Evolutionary conservation across 805 yeast genomes (phyloP).

Genomic region (Blastobotrys muscicola): DNA sequence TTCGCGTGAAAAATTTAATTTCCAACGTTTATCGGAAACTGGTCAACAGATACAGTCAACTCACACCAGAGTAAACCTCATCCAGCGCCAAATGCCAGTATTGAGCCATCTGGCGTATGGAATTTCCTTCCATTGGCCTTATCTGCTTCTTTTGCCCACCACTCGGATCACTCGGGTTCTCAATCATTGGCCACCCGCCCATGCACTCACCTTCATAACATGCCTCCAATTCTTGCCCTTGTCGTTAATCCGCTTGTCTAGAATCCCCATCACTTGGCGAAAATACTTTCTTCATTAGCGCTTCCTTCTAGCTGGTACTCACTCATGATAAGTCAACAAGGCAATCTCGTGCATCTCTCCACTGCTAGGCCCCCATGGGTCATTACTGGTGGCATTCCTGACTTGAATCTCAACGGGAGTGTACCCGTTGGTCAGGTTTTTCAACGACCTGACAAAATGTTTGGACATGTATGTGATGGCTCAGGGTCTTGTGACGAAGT

Average conservation of each 20-base stretch:
- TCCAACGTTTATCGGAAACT: no score
- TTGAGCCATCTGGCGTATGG: no score
- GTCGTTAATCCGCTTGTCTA: slow-evolving; percentile 84
- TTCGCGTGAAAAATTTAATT: no score
- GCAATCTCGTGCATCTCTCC: slow-evolving; percentile 75
- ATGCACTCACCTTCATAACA: slow-evolving; percentile 44
- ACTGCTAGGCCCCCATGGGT: slow-evolving; percentile 69
- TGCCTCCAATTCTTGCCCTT: slow-evolving; percentile 97
- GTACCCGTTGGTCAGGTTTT: slow-evolving; percentile 85
- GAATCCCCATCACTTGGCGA: slow-evolving; percentile 81
- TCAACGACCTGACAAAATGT: slow-evolving; percentile 68
- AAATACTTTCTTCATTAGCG: slow-evolving; percentile 43
- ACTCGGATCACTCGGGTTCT: no score
- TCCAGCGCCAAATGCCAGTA: no score
- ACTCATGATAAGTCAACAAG: slow-evolving; percentile 52
- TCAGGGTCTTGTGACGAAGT: no score
- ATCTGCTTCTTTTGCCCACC: no score
- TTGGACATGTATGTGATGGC: slow-evolving; percentile 26
- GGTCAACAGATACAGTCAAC: no score
- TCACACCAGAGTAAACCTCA: no score
- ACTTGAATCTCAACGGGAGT: slow-evolving; percentile 77
- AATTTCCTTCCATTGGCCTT: no score
- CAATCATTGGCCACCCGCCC: slow-evolving; percentile 27
- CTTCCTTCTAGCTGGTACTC: slow-evolving; percentile 6
- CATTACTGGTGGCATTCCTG: slow-evolving; percentile 84